Evolutionary conservation across 495 filamentous ascomycete species (phyloP), one percentile per base, ranked within the genome.

Genomic region (Penicillium fimorum): DNA sequence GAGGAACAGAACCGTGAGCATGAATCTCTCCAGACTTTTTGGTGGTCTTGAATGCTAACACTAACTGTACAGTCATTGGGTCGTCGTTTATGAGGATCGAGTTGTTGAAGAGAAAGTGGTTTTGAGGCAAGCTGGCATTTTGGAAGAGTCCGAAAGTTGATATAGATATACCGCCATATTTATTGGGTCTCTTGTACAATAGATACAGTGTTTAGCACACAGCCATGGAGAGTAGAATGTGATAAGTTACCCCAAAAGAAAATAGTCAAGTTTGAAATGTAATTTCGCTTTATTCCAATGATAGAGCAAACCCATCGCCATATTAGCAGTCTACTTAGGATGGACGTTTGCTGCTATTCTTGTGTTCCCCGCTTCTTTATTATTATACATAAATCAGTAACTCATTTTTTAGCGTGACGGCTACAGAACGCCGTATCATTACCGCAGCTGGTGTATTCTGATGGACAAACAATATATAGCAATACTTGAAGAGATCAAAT

Each of bases 1-100:
- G 32, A 35, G 17, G 47, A n/a, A 41, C 33, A 50, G 15, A 50
- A 50, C 33, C 24, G 48, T 41, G 15, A 50, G 48, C 48, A 50
- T 41, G 24, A 24, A 50, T 40, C 18, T 20, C 6, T 38, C 20
- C 18, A 3, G 27, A 13, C 35, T 9, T 38, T 25, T 18, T 27
- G 24, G 47, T 13, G 27, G 24, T 15, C 8, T 29, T 50, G 24
- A 33, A 41, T 1, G 10, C 48, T 6, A 5, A 50, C 48, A 24
- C 35, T 41, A 35, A 41, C 29, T 17, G 17, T 41, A 22, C 35
- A 50, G 48, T 27, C 15, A 1, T 27, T 17, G 33, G 22, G 7
- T 18, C 48, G 1, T 50, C 48, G 5, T 50, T 32, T 2, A 25
- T 50, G 48, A 50, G 48, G 13, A 50, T 50, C 33, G 48, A 41